These are phyloP conservation scores for Schrenkiella parvula DNA, from an alignment of 345 rosid genomes.

Conservation along the genomic window DNA sequence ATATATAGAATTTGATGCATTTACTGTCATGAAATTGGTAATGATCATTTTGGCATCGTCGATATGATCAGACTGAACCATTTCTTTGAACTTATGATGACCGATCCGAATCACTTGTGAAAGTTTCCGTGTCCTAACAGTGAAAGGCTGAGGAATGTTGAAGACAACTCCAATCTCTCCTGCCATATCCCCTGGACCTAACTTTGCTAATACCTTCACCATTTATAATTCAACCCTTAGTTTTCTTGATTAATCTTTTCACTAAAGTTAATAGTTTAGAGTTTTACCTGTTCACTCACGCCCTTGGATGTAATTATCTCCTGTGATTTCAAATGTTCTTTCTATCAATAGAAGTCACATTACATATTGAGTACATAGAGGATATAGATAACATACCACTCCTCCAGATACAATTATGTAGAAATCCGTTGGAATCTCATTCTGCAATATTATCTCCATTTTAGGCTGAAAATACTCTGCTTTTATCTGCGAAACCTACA, in stretches of 20 bases:
- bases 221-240: background rate
- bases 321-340: conserved; percentile 39
- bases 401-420: conserved; percentile 84
- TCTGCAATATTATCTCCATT: conserved; percentile 79
- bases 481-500: conserved; percentile 71
- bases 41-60: conserved; percentile 67
- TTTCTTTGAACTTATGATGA: conserved; percentile 79
- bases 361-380: background rate
- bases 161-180: conserved; percentile 93
- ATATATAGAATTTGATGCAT: background rate
- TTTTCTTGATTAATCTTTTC: background rate
- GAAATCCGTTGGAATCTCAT: conserved; percentile 90
- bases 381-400: conserved; percentile 46
- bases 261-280: background rate
- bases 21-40: conserved; percentile 44
- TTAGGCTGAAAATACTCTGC: conserved; percentile 96
- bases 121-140: conserved; percentile 58
- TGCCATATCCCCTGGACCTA: conserved; percentile 67
- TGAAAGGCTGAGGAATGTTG: conserved; percentile 83
- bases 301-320: conserved; percentile 65
- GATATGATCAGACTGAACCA: conserved; percentile 54
- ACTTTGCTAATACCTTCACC: conserved; percentile 56
- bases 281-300: conserved; percentile 73
- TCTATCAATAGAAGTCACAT: conserved; percentile 9
- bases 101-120: conserved; percentile 84